Base-by-base conservation (phyloP, 1,139 yeast genomes). In the Candida glucosophila region DNA sequence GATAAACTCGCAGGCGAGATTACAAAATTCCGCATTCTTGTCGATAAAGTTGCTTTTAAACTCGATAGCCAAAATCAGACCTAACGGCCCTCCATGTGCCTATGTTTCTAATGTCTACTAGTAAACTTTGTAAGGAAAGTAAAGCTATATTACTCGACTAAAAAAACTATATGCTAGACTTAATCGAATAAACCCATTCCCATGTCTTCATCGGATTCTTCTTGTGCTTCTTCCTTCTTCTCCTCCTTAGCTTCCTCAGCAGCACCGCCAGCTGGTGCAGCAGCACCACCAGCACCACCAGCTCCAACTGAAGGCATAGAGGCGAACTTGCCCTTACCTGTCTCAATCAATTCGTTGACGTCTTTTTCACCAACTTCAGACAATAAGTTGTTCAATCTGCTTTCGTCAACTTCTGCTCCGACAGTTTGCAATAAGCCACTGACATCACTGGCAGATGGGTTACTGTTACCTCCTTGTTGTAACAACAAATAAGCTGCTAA, bases 141-240 rank as follows among this genome's bases (percentile, higher is more conserved):
- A n/a, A n/a, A n/a, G n/a, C n/a, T 24, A 19, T 24, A 24, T 24
- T 24, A 19, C 26, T 17, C 14, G 26, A 24, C 26, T 24, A 24
- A 24, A 24, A 19, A 15, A 24, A 24, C n/a, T n/a, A n/a, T n/a
- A n/a, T 37, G 29, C 34, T n/a, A n/a, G n/a, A n/a, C 48, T 65
- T 79, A 80, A 68, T 79, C 92, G 75, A 80, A 80, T 65, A 80
- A 73, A 70, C 90, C 90, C 79, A 79, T 76, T 49, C 88, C 90
- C 88, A 80, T 78, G 63, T 77, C 90, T 52, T 70, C 79, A 57
- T 77, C 86, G 41, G 68, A 60, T 55, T 50, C 58, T 47, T 55
- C 60, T 25, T 35, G 32, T 13, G 30, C 34, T 41, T 49, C 64
- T 37, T 49, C 60, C 31, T 46, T 58, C 35, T 47, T 57, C 40